Evolutionary conservation across 148 eudicot genomes (phyloP).

Genomic region (Rhododendron simsii): DNA sequence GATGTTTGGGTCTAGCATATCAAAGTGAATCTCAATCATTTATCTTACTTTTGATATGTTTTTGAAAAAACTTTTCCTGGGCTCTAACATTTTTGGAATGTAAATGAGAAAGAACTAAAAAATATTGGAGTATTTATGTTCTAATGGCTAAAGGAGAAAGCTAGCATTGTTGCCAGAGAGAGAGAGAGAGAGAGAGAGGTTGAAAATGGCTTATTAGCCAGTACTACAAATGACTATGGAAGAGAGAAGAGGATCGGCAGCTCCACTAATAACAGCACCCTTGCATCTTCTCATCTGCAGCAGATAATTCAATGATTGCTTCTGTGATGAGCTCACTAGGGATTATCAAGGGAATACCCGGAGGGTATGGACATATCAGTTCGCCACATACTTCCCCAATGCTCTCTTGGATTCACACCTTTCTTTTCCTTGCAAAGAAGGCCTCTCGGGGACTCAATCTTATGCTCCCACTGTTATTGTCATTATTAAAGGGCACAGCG

Average conservation of each 20-base stretch:
- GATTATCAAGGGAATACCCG: constrained; percentile 60
- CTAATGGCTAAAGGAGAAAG: background rate
- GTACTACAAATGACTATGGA: constrained; percentile 49
- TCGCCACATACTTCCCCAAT: constrained; percentile 76
- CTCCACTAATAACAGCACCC: constrained; percentile 56
- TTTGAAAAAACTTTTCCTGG: background rate
- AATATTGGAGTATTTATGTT: too few relatives aligned
- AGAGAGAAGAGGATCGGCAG: constrained; percentile 44
- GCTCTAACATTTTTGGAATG: too few relatives aligned
- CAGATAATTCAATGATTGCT: constrained; percentile 27
- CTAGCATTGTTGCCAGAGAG: background rate
- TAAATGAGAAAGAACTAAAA: too few relatives aligned
- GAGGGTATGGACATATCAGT: constrained; percentile 84
- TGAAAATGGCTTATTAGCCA: background rate
- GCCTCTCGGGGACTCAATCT: constrained; percentile 68
- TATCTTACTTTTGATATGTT: too few relatives aligned
- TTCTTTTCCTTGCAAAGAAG: constrained; percentile 54
- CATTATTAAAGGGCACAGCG: background rate
- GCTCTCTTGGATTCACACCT: constrained; percentile 38
- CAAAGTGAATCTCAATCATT: too few relatives aligned
- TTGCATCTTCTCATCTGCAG: constrained; percentile 26
- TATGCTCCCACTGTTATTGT: constrained; percentile 29
- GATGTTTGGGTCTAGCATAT: background rate
- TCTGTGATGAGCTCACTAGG: constrained; percentile 64
- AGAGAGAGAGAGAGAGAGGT: background rate